These are phyloP conservation scores for Citrus maxima DNA, from an alignment of 345 rosid genomes.

Conservation along the genomic window DNA sequence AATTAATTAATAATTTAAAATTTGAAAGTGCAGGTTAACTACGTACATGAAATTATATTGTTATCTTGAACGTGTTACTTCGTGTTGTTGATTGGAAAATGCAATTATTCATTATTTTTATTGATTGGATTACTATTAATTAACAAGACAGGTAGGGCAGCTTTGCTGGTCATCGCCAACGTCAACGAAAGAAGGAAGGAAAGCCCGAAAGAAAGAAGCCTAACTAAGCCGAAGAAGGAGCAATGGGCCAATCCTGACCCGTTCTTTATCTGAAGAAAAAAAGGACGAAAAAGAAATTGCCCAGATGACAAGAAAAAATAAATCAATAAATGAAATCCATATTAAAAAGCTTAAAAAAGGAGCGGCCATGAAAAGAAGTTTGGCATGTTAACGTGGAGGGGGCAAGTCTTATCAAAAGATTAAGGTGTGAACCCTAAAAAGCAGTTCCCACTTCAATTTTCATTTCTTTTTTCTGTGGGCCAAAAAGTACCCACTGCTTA, in stretches of 20 bases:
- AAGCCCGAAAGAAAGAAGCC: slow-evolving; percentile 4
- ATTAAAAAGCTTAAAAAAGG: slow-evolving; percentile 2
- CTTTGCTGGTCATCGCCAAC: slow-evolving; percentile 16
- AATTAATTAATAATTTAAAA: too few relatives aligned
- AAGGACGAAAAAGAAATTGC: neutral
- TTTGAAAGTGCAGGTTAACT: too few relatives aligned
- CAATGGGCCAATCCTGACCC: slow-evolving; percentile 10
- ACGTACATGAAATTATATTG: too few relatives aligned
- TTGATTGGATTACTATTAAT: too few relatives aligned
- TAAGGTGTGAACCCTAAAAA: slow-evolving; percentile 57
- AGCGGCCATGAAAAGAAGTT: neutral
- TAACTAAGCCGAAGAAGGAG: slow-evolving; percentile 8
- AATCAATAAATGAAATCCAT: neutral
- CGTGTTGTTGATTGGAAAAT: too few relatives aligned
- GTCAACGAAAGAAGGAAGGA: neutral
- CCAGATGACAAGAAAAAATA: neutral
- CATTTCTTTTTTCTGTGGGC: slow-evolving; percentile 6
- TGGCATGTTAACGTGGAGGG: slow-evolving; percentile 40
- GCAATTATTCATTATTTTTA: too few relatives aligned
- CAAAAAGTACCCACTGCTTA: slow-evolving; percentile 15
- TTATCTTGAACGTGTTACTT: too few relatives aligned
- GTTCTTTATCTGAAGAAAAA: neutral
- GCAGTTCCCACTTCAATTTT: slow-evolving; percentile 41
- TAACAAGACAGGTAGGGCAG: slow-evolving; percentile 6
- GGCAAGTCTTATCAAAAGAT: slow-evolving; percentile 61